Evolutionary conservation across 305 asterid species (phyloP).

Genomic region (Striga hermonthica): DNA sequence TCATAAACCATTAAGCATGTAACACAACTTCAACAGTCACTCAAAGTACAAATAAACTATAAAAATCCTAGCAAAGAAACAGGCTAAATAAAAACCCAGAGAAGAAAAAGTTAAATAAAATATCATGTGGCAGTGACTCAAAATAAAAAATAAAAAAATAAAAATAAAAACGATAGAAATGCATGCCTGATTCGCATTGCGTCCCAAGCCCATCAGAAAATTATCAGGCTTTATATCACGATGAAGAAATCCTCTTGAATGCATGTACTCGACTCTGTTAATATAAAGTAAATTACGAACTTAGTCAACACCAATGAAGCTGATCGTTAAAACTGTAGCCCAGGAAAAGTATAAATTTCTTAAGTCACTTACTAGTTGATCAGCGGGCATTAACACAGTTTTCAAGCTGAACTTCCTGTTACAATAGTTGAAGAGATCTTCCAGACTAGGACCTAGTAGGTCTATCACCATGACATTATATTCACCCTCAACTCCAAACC

Average conservation of each 20-base stretch:
- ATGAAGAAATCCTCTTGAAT: conserved; percentile 62
- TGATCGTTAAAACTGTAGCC: conserved; percentile 12
- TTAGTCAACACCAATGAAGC: conserved; percentile 20
- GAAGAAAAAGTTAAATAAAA: too few species aligned
- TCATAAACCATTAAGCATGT: too few species aligned
- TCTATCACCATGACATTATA: conserved; percentile 55
- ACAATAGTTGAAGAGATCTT: conserved; percentile 61
- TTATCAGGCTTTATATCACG: conserved; percentile 70
- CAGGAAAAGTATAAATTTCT: conserved; percentile 2
- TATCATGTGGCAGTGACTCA: too few species aligned
- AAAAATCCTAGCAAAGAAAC: too few species aligned
- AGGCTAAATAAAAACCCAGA: too few species aligned
- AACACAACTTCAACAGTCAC: too few species aligned
- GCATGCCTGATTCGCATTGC: conserved; percentile 65
- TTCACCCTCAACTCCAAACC: conserved; percentile 55
- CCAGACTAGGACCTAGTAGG: conserved; percentile 65
- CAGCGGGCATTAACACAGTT: conserved; percentile 62
- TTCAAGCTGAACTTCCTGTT: conserved; percentile 57
- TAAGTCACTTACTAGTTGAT: conserved; percentile 50
- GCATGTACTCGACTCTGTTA: conserved; percentile 57
- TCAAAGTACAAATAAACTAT: too few species aligned
- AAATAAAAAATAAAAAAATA: background rate
- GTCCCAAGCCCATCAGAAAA: conserved; percentile 67
- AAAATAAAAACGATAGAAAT: conserved; percentile 21
- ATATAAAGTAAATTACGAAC: conserved; percentile 34